Percentiles rank a stretch among this genome's conserved stretches.
phyloP scores from a whole-genome alignment of 345 rosid species.

The Citrus hindsii region DNA sequence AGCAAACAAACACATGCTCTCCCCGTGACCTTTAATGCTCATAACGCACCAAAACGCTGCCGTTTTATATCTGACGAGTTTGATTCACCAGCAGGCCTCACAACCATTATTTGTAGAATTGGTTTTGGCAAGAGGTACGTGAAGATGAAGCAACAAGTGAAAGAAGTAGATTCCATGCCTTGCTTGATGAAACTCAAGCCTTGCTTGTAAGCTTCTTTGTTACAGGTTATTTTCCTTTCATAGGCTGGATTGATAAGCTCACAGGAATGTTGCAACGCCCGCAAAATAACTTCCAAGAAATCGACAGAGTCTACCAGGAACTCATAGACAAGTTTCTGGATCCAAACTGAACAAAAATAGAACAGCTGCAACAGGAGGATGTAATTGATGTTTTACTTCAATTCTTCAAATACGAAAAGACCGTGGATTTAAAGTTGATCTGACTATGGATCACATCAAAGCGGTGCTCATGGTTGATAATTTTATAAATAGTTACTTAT shows the following conservation, averaged over 20 bases:
- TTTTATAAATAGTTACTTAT: background rate
- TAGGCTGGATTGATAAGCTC: conserved; percentile 27
- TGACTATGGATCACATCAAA: too few relatives aligned
- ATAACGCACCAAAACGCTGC: too few relatives aligned
- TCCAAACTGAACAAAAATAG: background rate
- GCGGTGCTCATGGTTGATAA: conserved; percentile 34
- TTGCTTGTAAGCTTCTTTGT: conserved; percentile 11
- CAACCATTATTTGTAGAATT: conserved; percentile 14
- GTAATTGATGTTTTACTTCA: conserved; percentile 39
- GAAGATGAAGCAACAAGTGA: background rate
- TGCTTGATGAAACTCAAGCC: background rate
- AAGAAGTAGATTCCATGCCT: conserved; percentile 3
- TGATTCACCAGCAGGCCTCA: too few relatives aligned
- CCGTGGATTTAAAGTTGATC: too few relatives aligned
- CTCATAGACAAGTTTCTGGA: conserved; percentile 36
- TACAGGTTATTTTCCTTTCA: conserved; percentile 25
- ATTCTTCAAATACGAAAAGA: conserved; percentile 27
- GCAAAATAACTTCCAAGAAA: conserved; percentile 25
- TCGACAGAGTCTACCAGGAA: conserved; percentile 38
- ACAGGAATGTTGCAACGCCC: conserved; percentile 27
- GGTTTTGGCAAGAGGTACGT: conserved; percentile 27
- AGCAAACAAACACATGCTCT: too few relatives aligned
- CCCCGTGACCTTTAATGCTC: too few relatives aligned
- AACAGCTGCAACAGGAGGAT: conserved; percentile 20
- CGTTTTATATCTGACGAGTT: too few relatives aligned